Percentiles rank a stretch among this genome's conserved stretches.
phyloP scores from a whole-genome alignment of 75 land plant species.

The Selaginella tamariscina region DNA sequence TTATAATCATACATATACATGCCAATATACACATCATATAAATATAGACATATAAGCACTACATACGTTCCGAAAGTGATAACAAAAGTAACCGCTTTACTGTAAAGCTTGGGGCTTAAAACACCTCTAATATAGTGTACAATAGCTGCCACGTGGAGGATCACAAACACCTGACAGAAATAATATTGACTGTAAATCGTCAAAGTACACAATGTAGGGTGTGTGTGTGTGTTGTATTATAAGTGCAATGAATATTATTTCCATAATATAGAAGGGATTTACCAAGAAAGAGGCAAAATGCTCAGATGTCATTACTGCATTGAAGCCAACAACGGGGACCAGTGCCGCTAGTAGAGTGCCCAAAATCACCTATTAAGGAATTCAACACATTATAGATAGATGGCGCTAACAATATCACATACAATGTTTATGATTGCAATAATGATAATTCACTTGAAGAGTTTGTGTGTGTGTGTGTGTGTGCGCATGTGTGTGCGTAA shows the following conservation, averaged over 20 bases:
- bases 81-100: conserved; percentile 67
- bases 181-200: not conserved
- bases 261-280: conserved; percentile 8
- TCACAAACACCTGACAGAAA: conserved; percentile 72
- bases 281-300: conserved; percentile 99
- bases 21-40: not conserved
- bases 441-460: too few relatives aligned
- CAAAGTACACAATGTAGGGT: not conserved
- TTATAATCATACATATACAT: not conserved
- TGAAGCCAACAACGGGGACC: conserved; percentile 98
- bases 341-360: conserved; percentile 89
- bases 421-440: too few relatives aligned
- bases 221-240: too few relatives aligned
- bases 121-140: conserved; percentile 79
- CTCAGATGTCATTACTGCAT: conserved; percentile 99
- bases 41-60: not conserved
- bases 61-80: conserved; percentile 74
- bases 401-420: too few relatives aligned
- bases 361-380: conserved; percentile 56
- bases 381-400: not conserved
- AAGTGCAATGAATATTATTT: not conserved
- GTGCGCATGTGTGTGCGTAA: too few relatives aligned
- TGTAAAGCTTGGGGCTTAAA: conserved; percentile 65
- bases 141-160: conserved; percentile 79
- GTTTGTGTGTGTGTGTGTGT: too few relatives aligned